Base-by-base conservation (phyloP, 192 early-diverging fungal genomes). In the Coemansia reversa region DNA sequence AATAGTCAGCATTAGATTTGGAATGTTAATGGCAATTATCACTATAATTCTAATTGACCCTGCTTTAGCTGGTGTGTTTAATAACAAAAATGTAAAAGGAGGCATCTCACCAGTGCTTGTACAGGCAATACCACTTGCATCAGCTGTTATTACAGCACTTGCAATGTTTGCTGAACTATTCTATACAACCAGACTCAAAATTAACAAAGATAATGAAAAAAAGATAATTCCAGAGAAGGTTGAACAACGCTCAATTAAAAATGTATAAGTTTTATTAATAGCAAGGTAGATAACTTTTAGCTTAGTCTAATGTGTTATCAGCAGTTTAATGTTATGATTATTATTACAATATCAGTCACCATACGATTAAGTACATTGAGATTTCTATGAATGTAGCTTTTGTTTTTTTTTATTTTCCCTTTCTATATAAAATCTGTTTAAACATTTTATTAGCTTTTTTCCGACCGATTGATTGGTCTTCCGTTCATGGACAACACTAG, bases 11-110 rank as follows among this genome's bases (percentile, higher is more conserved):
- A 45, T 45, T 45, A 45, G 39, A 3, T 16, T 45, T 45, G 39
- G 39, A 45, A 45, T 45, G 39, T 45, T 45, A 16, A 45, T 45
- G 39, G 39, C 39, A 45, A 45, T 45, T 45, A 45, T 45, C 39
- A 45, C 39, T 3, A 45, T 45, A 45, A 45, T 45, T 16, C 39
- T 45, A 45, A 45, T 45, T 45, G 39, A 45, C 16, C 39, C 39
- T 16, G 39, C 39, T 45, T 45, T 45, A 45, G 8, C 39, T 16
- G 39, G 12, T 16, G 9, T 14, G 12, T 45, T 45, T 11, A 12
- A 45, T 45, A 14, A 16, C 12, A 45, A 45, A 16, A 12, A 14
- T 45, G 16, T 16, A 45, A 45, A 45, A 9, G 16, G 39, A 2
- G 16, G 39, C 14, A 45, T 45, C 3, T 45, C 39, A 4, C 39